Evolutionary conservation across 2,329 filamentous ascomycete genomes (phyloP), one percentile per base, ranked within the genome.

Genomic region (Emergomyces orientalis): DNA sequence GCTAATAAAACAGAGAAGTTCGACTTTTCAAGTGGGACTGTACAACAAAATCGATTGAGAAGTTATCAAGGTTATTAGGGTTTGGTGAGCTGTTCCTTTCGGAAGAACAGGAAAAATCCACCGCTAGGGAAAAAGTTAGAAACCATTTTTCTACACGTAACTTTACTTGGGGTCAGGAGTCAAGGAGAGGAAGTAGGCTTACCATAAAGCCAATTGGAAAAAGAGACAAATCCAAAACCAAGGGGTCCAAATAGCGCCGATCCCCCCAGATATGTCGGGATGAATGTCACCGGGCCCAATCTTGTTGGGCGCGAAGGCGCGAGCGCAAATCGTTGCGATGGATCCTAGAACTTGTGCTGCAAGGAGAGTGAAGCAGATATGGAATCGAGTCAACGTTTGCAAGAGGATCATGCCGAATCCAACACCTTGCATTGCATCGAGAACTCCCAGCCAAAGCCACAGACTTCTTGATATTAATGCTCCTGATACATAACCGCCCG

Each of bases 401-500:
- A 88, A 73, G 4, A 88, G 76, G 60, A 88, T 84, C 85, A 88
- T 88, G 61, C 86, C 86, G 62, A 88, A 82, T 1, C 86, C 86
- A 1, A 88, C 81, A 47, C 85, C 84, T 71, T 88, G 86, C 7
- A 88, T 74, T 11, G 83, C 80, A 67, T 88, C 86, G 11, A 88
- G 76, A 4, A 87, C 79, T 49, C 86, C 86, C 0, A 88, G 80
- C 85, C 86, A 88, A 13, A 88, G 78, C 86, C 86, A 88, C 4
- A 88, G 73, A 62, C 78, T 75, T 51, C 86, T 78, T 1, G 83
- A 82, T 9, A 84, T 73, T 0, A 88, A 71, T 0, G 86, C 83
- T 2, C 82, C 80, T 8, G 80, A 77, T 0, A 82, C 73, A 22
- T 81, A 80, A 2, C 76, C 75, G 47, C 83, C 83, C 7, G 82